Evolutionary conservation across 1,284 basidiomycete genomes (phyloP).

Genomic region (Naganishia liquefaciens): DNA sequence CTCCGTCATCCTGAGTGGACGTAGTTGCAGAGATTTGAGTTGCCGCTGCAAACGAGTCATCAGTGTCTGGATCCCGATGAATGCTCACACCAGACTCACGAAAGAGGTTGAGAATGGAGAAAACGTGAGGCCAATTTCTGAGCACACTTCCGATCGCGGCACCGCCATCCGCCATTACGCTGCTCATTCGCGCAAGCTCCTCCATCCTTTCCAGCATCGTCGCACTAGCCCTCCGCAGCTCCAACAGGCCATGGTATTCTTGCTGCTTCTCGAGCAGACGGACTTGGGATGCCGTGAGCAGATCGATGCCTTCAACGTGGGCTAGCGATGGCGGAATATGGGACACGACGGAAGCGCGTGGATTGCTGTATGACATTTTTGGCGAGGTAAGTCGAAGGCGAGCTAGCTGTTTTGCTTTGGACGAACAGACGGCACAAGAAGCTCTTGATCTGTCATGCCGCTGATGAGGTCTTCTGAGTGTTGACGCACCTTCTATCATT

Average conservation of each 20-base stretch:
- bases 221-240: constrained; percentile 47
- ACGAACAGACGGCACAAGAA: too few relatives aligned
- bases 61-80: neutral
- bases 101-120: constrained; percentile 49
- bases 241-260: constrained; percentile 51
- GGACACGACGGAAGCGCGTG: constrained; percentile 17
- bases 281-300: constrained; percentile 46
- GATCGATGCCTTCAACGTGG: constrained; percentile 24
- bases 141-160: constrained; percentile 51
- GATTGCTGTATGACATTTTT: constrained; percentile 6
- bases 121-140: constrained; percentile 53
- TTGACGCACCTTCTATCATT: constrained; percentile 7
- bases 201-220: constrained; percentile 47
- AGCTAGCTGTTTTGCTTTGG: too few relatives aligned
- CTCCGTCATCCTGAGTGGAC: constrained; percentile 6
- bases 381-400: neutral
- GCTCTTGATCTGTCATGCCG: too few relatives aligned
- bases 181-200: constrained; percentile 49
- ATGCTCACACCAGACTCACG: constrained; percentile 1
- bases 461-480: neutral
- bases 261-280: constrained; percentile 52
- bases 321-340: constrained; percentile 24
- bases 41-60: constrained; percentile 2
- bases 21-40: constrained; percentile 1
- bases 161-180: constrained; percentile 55